phyloP scores from a whole-genome alignment of 441 rosid genomes.

The Gossypium davidsonii region DNA sequence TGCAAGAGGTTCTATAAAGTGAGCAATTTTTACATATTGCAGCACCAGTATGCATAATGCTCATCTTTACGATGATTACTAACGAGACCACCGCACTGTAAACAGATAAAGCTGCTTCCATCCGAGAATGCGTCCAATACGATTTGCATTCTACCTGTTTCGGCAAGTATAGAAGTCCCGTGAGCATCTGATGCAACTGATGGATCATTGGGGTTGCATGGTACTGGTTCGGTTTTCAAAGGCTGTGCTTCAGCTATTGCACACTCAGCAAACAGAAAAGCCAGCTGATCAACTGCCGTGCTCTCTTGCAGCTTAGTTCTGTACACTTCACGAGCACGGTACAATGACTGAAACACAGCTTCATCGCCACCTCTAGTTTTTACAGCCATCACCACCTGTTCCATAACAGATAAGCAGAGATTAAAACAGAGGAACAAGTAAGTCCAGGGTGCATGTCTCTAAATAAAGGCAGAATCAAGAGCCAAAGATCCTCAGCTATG shows the following conservation, averaged over 20 bases:
- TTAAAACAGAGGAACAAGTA: not conserved
- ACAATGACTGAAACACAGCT: slow-evolving; percentile 59
- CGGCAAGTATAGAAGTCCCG: slow-evolving; percentile 64
- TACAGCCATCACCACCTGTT: slow-evolving; percentile 78
- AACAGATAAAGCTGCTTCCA: slow-evolving; percentile 83
- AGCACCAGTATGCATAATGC: slow-evolving; percentile 87
- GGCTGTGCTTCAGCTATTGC: slow-evolving; percentile 84
- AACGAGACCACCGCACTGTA: slow-evolving; percentile 85
- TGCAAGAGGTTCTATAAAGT: not conserved
- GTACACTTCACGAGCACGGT: slow-evolving; percentile 77
- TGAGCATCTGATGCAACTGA: slow-evolving; percentile 30
- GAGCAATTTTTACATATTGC: slow-evolving; percentile 23
- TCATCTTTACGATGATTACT: slow-evolving; percentile 77
- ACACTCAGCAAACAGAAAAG: slow-evolving; percentile 86
- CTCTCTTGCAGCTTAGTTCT: slow-evolving; percentile 44
- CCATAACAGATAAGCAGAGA: slow-evolving; percentile 12
- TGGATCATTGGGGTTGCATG: slow-evolving; percentile 17
- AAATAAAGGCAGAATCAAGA: not conserved
- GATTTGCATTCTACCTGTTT: slow-evolving; percentile 74
- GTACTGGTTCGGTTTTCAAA: slow-evolving; percentile 25
- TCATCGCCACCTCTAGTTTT: slow-evolving; percentile 69
- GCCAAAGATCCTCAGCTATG: too few relatives aligned
- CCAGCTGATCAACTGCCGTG: slow-evolving; percentile 66
- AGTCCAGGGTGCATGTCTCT: not conserved
- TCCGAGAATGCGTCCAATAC: slow-evolving; percentile 81